phyloP scores from a whole-genome alignment of 2,329 filamentous ascomycete genomes.

The Aotearoamyces nothofagi region DNA sequence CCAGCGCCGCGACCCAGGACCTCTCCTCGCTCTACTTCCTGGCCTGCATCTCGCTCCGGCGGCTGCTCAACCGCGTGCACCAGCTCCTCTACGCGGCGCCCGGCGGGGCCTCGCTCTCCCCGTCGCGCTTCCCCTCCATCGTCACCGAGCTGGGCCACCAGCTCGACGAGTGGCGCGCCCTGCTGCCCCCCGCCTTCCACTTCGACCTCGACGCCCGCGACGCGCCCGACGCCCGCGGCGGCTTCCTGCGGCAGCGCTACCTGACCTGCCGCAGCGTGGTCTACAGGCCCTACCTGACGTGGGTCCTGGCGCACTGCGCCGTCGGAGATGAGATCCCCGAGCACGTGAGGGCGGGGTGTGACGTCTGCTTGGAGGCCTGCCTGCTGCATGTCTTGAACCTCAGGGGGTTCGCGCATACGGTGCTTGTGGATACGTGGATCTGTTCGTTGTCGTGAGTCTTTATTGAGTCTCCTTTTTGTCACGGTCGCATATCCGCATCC shows the following conservation, averaged over 20 bases:
- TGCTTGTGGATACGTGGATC: slow-evolving; percentile 38
- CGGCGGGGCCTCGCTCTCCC: slow-evolving; percentile 28
- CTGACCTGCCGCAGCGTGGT: slow-evolving; percentile 36
- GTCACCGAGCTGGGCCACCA: slow-evolving; percentile 33
- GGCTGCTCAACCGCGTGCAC: slow-evolving; percentile 30
- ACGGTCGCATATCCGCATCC: not conserved
- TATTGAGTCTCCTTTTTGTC: not conserved
- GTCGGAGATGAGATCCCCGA: slow-evolving; percentile 12
- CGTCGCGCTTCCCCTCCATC: slow-evolving; percentile 28
- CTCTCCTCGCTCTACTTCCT: slow-evolving; percentile 35
- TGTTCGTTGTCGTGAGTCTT: slow-evolving; percentile 32
- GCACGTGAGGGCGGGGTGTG: slow-evolving; percentile 26
- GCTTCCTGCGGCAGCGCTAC: slow-evolving; percentile 33
- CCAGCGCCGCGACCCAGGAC: slow-evolving; percentile 22
- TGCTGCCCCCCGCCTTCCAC: slow-evolving; percentile 26
- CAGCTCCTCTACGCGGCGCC: slow-evolving; percentile 31
- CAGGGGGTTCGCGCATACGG: slow-evolving; percentile 30
- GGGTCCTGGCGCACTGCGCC: slow-evolving; percentile 21
- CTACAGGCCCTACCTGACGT: slow-evolving; percentile 34
- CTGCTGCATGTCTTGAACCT: slow-evolving; percentile 32
- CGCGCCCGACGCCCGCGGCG: slow-evolving; percentile 25
- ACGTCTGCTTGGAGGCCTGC: slow-evolving; percentile 30
- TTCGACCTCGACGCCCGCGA: slow-evolving; percentile 22
- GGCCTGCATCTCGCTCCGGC: slow-evolving; percentile 34
- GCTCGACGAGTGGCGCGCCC: slow-evolving; percentile 31